Conservation (phyloP, 192 early-diverging fungal species). For the Podila minutissima region DNA sequence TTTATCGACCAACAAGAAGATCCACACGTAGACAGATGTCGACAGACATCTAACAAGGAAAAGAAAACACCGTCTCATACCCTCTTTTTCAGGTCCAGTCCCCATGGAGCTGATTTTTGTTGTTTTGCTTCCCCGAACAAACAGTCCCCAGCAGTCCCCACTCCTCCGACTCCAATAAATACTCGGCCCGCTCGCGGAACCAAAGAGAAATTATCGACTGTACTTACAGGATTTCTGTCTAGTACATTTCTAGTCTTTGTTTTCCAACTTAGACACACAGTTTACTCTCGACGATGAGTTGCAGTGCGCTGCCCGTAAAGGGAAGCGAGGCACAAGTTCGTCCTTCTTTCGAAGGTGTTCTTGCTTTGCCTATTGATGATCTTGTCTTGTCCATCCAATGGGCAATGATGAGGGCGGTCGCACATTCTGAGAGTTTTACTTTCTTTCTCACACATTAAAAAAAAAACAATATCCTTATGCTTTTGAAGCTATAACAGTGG, state of each 20-base stretch:
- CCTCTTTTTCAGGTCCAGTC: too few relatives aligned
- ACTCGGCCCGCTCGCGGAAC: not conserved
- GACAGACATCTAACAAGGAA: too few relatives aligned
- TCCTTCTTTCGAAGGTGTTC: constrained; percentile 10
- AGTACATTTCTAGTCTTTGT: constrained; percentile 54
- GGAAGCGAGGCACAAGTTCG: constrained; percentile 45
- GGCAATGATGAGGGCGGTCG: constrained; percentile 50
- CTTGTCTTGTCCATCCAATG: constrained; percentile 24
- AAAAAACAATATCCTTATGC: too few relatives aligned
- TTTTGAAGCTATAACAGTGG: too few relatives aligned
- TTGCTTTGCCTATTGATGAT: constrained; percentile 48
- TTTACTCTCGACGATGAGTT: constrained; percentile 57
- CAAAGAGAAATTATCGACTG: not conserved
- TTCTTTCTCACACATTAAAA: not conserved
- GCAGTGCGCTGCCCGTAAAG: constrained; percentile 54
- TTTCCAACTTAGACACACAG: constrained; percentile 56
- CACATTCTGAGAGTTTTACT: constrained; percentile 50
- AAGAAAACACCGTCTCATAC: too few relatives aligned
- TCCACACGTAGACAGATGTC: not conserved
- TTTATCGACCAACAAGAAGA: constrained; percentile 15
- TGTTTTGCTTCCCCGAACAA: too few relatives aligned
- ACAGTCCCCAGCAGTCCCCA: not conserved
- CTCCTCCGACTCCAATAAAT: not conserved
- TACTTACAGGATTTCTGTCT: constrained; percentile 47
- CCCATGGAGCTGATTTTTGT: too few relatives aligned